These are phyloP conservation scores for Paraphaeosphaeria sporulosa DNA, from an alignment of 2,329 filamentous ascomycete genomes.

Conservation along the genomic window DNA sequence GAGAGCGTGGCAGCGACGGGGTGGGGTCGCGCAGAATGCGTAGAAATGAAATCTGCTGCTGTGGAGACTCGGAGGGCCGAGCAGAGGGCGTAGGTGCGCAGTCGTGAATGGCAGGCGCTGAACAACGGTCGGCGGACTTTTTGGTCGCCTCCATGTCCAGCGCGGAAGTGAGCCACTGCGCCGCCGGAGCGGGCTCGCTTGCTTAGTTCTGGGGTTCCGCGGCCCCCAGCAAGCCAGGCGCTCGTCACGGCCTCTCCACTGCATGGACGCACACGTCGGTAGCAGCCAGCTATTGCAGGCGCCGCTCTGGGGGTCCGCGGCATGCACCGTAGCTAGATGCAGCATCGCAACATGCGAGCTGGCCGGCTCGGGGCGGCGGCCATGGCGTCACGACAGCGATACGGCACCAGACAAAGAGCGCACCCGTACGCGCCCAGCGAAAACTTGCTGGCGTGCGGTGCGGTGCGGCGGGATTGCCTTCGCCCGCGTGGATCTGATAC, in stretches of 20 bases:
- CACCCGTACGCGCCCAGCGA: neutral
- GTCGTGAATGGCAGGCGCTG: neutral
- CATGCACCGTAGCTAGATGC: neutral
- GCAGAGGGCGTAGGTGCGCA: neutral
- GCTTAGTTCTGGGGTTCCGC: slow-evolving; percentile 1
- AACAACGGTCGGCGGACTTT: neutral
- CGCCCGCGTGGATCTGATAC: neutral
- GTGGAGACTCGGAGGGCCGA: neutral
- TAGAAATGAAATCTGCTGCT: neutral
- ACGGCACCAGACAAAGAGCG: neutral
- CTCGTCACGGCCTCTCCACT: neutral
- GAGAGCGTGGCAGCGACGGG: slow-evolving; percentile 7
- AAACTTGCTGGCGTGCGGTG: neutral
- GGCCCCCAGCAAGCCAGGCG: neutral
- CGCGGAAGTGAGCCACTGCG: slow-evolving; percentile 1
- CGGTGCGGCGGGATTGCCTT: neutral
- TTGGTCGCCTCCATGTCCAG: neutral
- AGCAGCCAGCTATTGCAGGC: neutral
- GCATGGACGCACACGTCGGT: neutral
- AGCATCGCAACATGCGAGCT: neutral
- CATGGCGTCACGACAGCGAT: slow-evolving; percentile 1
- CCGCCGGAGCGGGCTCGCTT: slow-evolving; percentile 4
- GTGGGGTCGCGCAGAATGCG: neutral
- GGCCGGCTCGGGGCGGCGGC: neutral
- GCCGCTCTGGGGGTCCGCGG: neutral